Evolutionary conservation across 129 eudicot species (phyloP).

Genomic region (Helianthus annuus): DNA sequence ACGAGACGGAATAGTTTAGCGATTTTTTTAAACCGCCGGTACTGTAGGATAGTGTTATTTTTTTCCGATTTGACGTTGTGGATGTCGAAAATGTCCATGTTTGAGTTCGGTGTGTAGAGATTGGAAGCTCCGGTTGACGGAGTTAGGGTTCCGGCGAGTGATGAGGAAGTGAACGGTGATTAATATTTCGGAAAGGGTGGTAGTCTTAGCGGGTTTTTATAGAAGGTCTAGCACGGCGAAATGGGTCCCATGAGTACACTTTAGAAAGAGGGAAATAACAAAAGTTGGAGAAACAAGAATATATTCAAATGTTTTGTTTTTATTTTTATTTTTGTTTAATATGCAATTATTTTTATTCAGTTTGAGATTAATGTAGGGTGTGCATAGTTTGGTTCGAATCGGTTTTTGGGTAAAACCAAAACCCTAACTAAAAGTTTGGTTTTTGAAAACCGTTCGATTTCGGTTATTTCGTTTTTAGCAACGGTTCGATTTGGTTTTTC

Average conservation of each 20-base stretch:
- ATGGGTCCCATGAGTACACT: constrained; percentile 21
- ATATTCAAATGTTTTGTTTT: constrained; percentile 27
- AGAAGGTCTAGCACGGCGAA: constrained; percentile 29
- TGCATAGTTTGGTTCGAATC: no score
- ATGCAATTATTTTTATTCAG: no score
- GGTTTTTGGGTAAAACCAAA: no score
- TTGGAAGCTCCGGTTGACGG: not conserved
- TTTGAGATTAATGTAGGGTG: no score
- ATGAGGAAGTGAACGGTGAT: constrained; percentile 18
- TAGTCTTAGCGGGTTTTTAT: constrained; percentile 27
- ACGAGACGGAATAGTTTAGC: constrained; percentile 55
- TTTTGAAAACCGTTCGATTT: no score
- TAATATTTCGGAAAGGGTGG: constrained; percentile 8
- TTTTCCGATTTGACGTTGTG: constrained; percentile 47
- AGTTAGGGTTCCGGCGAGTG: constrained; percentile 22
- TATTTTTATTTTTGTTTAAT: not conserved
- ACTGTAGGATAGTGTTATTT: constrained; percentile 38
- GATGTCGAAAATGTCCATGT: constrained; percentile 49
- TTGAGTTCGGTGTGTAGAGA: not conserved
- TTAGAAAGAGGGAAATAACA: constrained; percentile 32
- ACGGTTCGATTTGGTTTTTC: no score
- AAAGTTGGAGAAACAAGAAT: constrained; percentile 18
- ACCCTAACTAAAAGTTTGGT: no score
- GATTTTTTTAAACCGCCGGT: constrained; percentile 39
- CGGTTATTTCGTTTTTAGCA: no score